phyloP scores from a whole-genome alignment of 768 basidiomycete species.

The Lentinula raphanica region DNA sequence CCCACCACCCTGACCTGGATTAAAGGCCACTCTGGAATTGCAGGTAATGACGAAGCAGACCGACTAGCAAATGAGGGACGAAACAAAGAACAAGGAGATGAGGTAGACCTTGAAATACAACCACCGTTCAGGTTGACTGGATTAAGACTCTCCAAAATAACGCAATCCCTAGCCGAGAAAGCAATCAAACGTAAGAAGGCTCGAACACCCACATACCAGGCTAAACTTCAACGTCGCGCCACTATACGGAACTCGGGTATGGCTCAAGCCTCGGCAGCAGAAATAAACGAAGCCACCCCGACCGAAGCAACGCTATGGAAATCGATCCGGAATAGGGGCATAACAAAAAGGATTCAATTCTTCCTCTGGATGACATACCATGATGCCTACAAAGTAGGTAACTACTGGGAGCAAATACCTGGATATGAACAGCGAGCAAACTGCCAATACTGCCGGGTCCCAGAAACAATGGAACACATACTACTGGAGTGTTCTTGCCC shows the following conservation, averaged over 20 bases:
- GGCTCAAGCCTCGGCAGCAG: not conserved
- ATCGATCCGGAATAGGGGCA: conserved; percentile 4
- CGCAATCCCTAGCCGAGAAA: conserved; percentile 12
- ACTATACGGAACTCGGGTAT: too few relatives aligned
- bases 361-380: conserved; percentile 14
- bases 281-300: not conserved
- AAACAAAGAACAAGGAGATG: conserved; percentile 8
- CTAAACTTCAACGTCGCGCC: too few relatives aligned
- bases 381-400: conserved; percentile 1
- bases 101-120: not conserved
- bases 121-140: conserved; percentile 10
- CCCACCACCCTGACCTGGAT: conserved; percentile 19
- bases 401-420: not conserved
- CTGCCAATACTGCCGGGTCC: conserved; percentile 5
- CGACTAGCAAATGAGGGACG: conserved; percentile 14
- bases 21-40: conserved; percentile 16
- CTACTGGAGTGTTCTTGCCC: conserved; percentile 18
- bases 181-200: too few relatives aligned
- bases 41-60: conserved; percentile 23
- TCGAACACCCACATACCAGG: too few relatives aligned
- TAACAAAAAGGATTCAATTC: not conserved
- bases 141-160: conserved; percentile 6
- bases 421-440: not conserved
- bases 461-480: conserved; percentile 26
- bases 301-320: conserved; percentile 8